A percentile compares a stretch with the other conserved stretches of the same genome.
Evolutionary conservation across 805 yeast genomes (phyloP).

Genomic region (Hanseniaspora jakobsenii): DNA sequence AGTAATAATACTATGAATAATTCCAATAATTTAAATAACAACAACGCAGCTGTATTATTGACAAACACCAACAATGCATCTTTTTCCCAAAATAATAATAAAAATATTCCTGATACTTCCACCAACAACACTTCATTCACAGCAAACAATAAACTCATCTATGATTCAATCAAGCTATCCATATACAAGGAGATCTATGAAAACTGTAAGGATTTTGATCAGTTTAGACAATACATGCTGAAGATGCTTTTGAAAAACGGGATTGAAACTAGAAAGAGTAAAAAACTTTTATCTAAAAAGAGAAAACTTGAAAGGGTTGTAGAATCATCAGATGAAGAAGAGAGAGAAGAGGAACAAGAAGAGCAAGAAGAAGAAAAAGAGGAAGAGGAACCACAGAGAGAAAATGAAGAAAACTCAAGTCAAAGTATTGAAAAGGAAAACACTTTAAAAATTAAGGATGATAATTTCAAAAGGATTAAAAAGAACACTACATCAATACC

Average conservation of each 20-base stretch:
- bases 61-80: no score
- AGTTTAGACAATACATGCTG: constrained; percentile 5
- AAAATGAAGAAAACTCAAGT: no score
- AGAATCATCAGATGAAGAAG: background rate
- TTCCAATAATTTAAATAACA: background rate
- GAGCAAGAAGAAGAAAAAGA: background rate
- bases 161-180: constrained; percentile 2
- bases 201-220: constrained; percentile 11
- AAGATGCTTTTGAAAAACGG: constrained; percentile 6
- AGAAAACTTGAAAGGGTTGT: background rate
- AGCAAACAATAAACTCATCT: no score
- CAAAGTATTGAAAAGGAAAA: no score
- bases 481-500: no score
- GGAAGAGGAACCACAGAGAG: background rate
- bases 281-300: constrained; percentile 1
- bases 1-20: background rate
- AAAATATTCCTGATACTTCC: no score
- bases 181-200: constrained; percentile 13
- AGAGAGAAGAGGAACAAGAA: background rate
- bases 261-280: constrained; percentile 1
- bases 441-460: no score
- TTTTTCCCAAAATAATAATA: no score
- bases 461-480: no score
- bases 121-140: no score
- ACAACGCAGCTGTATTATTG: no score